These are phyloP conservation scores for Saturnispora sekii DNA, from an alignment of 805 yeast genomes.

Conservation along the genomic window DNA sequence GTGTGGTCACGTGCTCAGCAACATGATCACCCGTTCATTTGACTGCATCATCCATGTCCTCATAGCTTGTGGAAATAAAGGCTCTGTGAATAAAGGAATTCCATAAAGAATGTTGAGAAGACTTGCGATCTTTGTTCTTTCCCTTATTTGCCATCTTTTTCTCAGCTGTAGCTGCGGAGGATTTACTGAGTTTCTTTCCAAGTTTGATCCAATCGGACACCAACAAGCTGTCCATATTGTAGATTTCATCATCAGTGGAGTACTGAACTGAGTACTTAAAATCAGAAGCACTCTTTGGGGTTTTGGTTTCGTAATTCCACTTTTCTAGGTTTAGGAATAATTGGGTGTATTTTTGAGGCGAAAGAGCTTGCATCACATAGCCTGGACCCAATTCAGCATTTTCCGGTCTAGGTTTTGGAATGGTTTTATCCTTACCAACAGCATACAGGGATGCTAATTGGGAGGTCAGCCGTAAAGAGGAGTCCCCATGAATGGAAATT, in stretches of 20 bases:
- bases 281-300: slow-evolving; percentile 27
- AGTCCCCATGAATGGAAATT: not conserved
- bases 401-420: slow-evolving; percentile 51
- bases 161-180: slow-evolving; percentile 22
- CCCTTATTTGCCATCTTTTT: slow-evolving; percentile 6
- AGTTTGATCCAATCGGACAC: slow-evolving; percentile 55
- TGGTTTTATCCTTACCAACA: slow-evolving; percentile 42
- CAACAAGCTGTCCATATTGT: slow-evolving; percentile 42
- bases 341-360: slow-evolving; percentile 67
- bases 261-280: slow-evolving; percentile 61
- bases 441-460: slow-evolving; percentile 8
- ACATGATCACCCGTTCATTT: not conserved
- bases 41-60: slow-evolving; percentile 26
- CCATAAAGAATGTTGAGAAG: slow-evolving; percentile 41
- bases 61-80: slow-evolving; percentile 58
- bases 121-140: slow-evolving; percentile 7
- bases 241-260: slow-evolving; percentile 52
- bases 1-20: too few species aligned
- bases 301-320: slow-evolving; percentile 22
- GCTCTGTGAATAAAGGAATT: slow-evolving; percentile 43
- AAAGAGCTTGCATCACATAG: slow-evolving; percentile 55
- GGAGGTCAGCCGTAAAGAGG: slow-evolving; percentile 2
- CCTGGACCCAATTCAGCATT: slow-evolving; percentile 62
- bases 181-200: slow-evolving; percentile 42
- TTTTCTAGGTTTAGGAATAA: slow-evolving; percentile 55